Percentiles rank a stretch among this genome's conserved stretches.
Evolutionary conservation across 257 asterid genomes (phyloP).

Genomic region (Cruciata laevipes): DNA sequence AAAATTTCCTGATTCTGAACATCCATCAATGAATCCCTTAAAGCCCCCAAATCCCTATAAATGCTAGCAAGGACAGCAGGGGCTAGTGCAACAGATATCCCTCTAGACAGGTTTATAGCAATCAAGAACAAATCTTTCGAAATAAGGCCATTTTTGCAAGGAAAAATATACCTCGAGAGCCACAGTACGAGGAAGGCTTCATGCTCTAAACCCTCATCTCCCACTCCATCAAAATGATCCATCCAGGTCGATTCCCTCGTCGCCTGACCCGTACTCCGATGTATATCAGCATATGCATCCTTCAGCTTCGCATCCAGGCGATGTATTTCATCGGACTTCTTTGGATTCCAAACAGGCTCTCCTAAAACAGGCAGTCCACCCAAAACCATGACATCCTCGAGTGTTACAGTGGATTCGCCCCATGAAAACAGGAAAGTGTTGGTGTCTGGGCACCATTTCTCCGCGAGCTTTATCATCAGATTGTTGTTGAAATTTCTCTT

Average conservation of each 20-base stretch:
- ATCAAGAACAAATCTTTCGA: slow-evolving; percentile 13
- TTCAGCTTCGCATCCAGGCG: neutral
- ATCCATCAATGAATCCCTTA: neutral
- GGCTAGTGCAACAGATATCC: slow-evolving; percentile 22
- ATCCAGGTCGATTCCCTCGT: slow-evolving; percentile 27
- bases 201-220: slow-evolving; percentile 16
- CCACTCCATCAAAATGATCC: slow-evolving; percentile 5
- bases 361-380: slow-evolving; percentile 45
- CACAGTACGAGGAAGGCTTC: slow-evolving; percentile 27
- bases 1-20: neutral
- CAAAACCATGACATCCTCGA: slow-evolving; percentile 35
- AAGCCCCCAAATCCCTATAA: slow-evolving; percentile 17
- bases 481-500: neutral
- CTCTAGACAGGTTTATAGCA: slow-evolving; percentile 24
- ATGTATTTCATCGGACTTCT: neutral
- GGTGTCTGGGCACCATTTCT: slow-evolving; percentile 28
- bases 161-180: slow-evolving; percentile 28
- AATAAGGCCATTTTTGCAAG: neutral
- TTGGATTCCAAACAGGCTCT: neutral
- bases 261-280: neutral
- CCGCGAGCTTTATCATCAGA: neutral
- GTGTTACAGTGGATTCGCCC: slow-evolving; percentile 44
- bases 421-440: slow-evolving; percentile 35
- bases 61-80: slow-evolving; percentile 32
- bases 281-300: neutral